Evolutionary conservation across 1,139 yeast genomes (phyloP), one percentile per base, ranked within the genome.

Genomic region (Hemisphaericaspora xylanilytica): DNA sequence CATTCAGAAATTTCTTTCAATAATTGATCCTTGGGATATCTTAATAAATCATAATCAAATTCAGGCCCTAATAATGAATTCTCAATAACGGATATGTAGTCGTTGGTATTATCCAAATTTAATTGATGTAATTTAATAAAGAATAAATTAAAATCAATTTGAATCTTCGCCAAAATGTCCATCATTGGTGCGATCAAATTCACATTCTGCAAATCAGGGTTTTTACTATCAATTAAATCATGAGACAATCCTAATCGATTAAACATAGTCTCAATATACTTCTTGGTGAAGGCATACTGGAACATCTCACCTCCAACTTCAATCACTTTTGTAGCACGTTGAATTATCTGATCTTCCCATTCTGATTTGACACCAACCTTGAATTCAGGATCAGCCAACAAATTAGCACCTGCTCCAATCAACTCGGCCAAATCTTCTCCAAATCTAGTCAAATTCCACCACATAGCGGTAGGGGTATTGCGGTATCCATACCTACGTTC

Each of bases 401-500:
- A 50, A 12, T 65, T 66, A 7, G 71, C 61, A 1, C 84, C 88
- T 3, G 84, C 81, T 4, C 95, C 96, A 20, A 90, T 66, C 14
- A 90, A 69, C 53, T 86, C 90, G 0, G 89, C 92, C 48, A 90
- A 58, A 42, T 85, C 80, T 56, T 92, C 96, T 2, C 95, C 97
- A 17, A 90, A 67, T 46, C 94, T 76, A 1, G 88, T 80, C 56
- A 92, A 67, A 58, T 90, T 92, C 95, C 96, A 92, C 95, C 96
- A 89, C 36, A 92, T 80, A 0, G 92, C 79, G 10, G 84, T 75
- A 0, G 97, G 97, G 11, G 88, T 85, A 53, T 86, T 87, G 25
- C 75, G 74, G 60, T 85, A 90, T 8, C 89, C 79, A 58, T 92
- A 92, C 35, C 97, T 69, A 20, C 67, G 59, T 39, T 70, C 67